These are phyloP conservation scores for Ophiognomonia clavigignenti-juglandacearum DNA, from an alignment of 2,329 filamentous ascomycete genomes.

Conservation along the genomic window DNA sequence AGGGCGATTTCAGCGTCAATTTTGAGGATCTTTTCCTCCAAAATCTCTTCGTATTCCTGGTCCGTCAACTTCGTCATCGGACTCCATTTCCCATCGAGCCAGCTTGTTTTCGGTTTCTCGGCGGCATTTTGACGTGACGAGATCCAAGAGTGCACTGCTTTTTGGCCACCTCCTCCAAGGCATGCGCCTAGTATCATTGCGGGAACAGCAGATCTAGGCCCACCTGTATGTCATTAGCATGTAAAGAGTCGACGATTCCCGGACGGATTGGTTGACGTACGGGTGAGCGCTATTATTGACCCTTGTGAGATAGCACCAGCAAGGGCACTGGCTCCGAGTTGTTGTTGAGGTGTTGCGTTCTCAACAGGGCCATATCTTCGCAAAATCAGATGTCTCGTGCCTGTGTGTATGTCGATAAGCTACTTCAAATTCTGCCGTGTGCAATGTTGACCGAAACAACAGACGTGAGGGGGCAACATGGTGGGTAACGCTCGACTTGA, in stretches of 20 bases:
- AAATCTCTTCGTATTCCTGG: conserved; percentile 64
- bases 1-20: conserved; percentile 73
- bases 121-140: background rate
- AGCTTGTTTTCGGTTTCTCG: conserved; percentile 16
- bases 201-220: conserved; percentile 48
- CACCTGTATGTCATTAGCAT: conserved; percentile 33
- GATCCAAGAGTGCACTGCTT: conserved; percentile 17
- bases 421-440: background rate
- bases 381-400: conserved; percentile 30
- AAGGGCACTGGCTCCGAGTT: conserved; percentile 61
- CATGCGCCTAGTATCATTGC: conserved; percentile 44
- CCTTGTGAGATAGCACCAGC: conserved; percentile 64
- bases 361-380: conserved; percentile 46
- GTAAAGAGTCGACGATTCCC: background rate
- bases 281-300: conserved; percentile 50
- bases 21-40: conserved; percentile 65
- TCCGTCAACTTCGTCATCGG: conserved; percentile 66
- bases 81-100: conserved; percentile 63
- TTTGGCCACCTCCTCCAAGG: conserved; percentile 28
- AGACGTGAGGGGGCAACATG: background rate
- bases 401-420: conserved; percentile 2
- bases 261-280: conserved; percentile 34
- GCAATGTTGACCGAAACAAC: background rate
- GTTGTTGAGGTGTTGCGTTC: conserved; percentile 52
- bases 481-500: too few species aligned